Evolutionary conservation across 495 filamentous ascomycete genomes (phyloP).

Genomic region (Podospora didyma): DNA sequence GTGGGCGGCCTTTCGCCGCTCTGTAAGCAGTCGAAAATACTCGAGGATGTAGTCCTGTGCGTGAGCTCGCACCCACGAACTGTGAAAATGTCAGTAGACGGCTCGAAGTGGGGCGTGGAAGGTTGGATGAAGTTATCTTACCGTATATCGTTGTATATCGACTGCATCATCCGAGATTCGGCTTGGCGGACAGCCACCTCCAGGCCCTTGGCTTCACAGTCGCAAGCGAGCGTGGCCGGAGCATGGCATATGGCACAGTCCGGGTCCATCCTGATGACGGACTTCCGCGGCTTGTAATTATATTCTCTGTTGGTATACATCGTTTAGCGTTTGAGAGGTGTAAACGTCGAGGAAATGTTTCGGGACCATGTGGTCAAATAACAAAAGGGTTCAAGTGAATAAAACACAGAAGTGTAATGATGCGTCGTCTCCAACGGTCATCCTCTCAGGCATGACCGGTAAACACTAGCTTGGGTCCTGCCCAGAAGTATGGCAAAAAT

Average conservation of each 20-base stretch:
- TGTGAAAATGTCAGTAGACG: slow-evolving; percentile 29
- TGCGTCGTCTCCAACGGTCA: slow-evolving; percentile 29
- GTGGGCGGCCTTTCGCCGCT: slow-evolving; percentile 56
- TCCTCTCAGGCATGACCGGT: slow-evolving; percentile 29
- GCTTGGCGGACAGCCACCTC: slow-evolving; percentile 63
- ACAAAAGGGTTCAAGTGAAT: slow-evolving; percentile 16
- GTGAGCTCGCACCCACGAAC: slow-evolving; percentile 66
- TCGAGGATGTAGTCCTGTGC: slow-evolving; percentile 66
- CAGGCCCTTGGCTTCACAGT: slow-evolving; percentile 65
- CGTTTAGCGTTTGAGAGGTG: slow-evolving; percentile 38
- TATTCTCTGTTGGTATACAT: slow-evolving; percentile 46
- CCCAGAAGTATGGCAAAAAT: slow-evolving; percentile 20
- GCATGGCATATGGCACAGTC: slow-evolving; percentile 69
- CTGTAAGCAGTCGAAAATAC: slow-evolving; percentile 59
- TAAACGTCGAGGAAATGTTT: slow-evolving; percentile 25
- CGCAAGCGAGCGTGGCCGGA: slow-evolving; percentile 58
- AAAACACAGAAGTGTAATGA: slow-evolving; percentile 21
- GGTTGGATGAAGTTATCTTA: slow-evolving; percentile 26
- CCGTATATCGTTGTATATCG: slow-evolving; percentile 61
- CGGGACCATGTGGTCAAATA: slow-evolving; percentile 18
- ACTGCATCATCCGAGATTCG: slow-evolving; percentile 59
- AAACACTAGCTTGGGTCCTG: slow-evolving; percentile 18
- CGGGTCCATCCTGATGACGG: slow-evolving; percentile 58
- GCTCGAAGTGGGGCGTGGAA: background rate
- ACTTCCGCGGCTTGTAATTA: slow-evolving; percentile 39